Evolutionary conservation across 352 stramenopile species (phyloP).

Genomic region (Elongisporangium senticosum): DNA sequence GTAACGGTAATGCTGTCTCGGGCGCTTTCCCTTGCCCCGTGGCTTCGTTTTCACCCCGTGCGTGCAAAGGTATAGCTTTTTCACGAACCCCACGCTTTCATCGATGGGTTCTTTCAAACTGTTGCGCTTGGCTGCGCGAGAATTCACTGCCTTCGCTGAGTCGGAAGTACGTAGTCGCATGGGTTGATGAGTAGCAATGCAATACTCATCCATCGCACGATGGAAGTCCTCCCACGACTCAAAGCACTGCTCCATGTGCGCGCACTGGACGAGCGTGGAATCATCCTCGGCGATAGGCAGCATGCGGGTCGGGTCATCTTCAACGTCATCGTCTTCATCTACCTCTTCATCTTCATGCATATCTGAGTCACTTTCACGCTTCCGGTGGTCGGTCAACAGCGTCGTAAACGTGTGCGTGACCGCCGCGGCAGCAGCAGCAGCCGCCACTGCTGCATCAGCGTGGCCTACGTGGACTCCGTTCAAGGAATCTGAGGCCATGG

Average conservation of each 20-base stretch:
- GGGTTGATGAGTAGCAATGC: conserved; percentile 62
- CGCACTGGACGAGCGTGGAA: conserved; percentile 58
- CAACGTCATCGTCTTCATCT: conserved; percentile 43
- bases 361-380: conserved; percentile 51
- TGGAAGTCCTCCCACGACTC: conserved; percentile 84
- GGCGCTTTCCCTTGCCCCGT: conserved; percentile 71
- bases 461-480: conserved; percentile 3
- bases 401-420: conserved; percentile 34
- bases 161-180: conserved; percentile 79
- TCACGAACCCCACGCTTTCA: conserved; percentile 79
- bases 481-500: not conserved
- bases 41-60: conserved; percentile 83
- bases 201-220: conserved; percentile 76
- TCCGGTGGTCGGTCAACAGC: conserved; percentile 48
- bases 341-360: conserved; percentile 49
- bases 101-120: conserved; percentile 83
- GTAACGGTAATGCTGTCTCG: conserved; percentile 78
- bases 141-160: conserved; percentile 76
- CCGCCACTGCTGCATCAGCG: conserved; percentile 16
- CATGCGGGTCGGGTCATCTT: conserved; percentile 30
- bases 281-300: conserved; percentile 55
- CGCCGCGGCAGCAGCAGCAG: conserved; percentile 5
- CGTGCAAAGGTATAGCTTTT: conserved; percentile 82
- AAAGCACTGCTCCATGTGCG: conserved; percentile 66
- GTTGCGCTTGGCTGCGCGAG: conserved; percentile 72